Base-by-base conservation (phyloP, 768 basidiomycete genomes). In the Tricholoma saponaceum region DNA sequence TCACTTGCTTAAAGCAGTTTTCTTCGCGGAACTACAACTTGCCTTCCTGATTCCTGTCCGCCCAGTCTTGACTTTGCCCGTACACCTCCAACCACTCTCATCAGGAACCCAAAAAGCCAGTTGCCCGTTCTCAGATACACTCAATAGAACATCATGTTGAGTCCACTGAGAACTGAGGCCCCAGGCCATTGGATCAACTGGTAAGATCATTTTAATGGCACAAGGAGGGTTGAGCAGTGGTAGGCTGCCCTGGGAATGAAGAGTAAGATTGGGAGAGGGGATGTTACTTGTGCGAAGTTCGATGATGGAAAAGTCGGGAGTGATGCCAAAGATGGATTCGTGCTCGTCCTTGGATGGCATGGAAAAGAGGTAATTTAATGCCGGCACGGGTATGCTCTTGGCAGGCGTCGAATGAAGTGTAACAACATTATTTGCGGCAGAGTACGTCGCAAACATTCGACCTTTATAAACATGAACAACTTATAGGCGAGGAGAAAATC, bases 181-280 rank as follows among this genome's bases (percentile, higher is more conserved):
- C 92, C 92, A 92, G 8, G 85, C 86, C 92, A 92, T 94, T 0
- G 92, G 92, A 67, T 94, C 92, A 6, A 94, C 90, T 13, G 89
- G 87, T 25, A 92, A 67, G 25, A 94, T 85, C 58, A 84, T 75
- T 52, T 75, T 73, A 8, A 79, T 78, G 5, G 77, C 74, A 51
- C 69, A 68, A 0, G 75, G 57, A 5, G 77, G 74, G 51, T 68
- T 67, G 1, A 75, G 58, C 9, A 87, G 72, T 0, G 89, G 87
- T 3, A 92, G 75, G 33, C 67, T 69, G 26, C 76, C 76, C 50
- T 78, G 76, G 13, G 83, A 81, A 55, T 79, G 66, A 8, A 90
- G 61, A 16, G 67, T 63, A 8, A 89, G 69, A 5, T 72, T 67
- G 5, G 78, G 60, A 20, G 55, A 60, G 5, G 66, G 74, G 35